Evolutionary conservation across 257 asterid genomes (phyloP).

Genomic region (Gardenia jasminoides): DNA sequence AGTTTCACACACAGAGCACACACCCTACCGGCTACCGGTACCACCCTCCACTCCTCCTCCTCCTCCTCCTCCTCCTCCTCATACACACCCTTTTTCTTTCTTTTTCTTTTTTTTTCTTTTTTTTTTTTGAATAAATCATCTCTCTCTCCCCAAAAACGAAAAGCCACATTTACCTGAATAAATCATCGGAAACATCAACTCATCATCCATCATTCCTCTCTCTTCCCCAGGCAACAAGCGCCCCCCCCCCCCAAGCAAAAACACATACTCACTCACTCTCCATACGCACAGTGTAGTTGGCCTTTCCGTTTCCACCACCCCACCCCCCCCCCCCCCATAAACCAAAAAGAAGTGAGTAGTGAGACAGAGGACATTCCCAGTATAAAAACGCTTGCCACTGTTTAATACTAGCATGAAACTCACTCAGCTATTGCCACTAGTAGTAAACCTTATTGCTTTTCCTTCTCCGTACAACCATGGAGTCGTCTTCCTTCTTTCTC

Average conservation of each 20-base stretch:
- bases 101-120: too few relatives aligned
- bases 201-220: background rate
- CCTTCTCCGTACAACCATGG: conserved; percentile 8
- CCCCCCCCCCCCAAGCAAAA: background rate
- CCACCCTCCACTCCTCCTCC: too few relatives aligned
- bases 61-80: background rate
- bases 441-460: background rate
- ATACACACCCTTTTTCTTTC: too few relatives aligned
- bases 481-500: background rate
- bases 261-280: conserved; percentile 2
- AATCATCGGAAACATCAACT: too few relatives aligned
- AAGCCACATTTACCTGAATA: conserved; percentile 1
- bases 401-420: background rate
- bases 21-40: background rate
- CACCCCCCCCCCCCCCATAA: too few relatives aligned
- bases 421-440: background rate
- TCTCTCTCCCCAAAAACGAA: background rate
- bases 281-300: background rate
- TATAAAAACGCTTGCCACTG: too few relatives aligned
- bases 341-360: too few relatives aligned
- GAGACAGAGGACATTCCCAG: too few relatives aligned
- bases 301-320: background rate
- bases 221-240: conserved; percentile 18
- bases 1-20: background rate
- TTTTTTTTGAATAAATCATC: too few relatives aligned